Evolutionary conservation across 306 rosid genomes (phyloP), one percentile per base, ranked within the genome.

Genomic region (Vigna hirtella): DNA sequence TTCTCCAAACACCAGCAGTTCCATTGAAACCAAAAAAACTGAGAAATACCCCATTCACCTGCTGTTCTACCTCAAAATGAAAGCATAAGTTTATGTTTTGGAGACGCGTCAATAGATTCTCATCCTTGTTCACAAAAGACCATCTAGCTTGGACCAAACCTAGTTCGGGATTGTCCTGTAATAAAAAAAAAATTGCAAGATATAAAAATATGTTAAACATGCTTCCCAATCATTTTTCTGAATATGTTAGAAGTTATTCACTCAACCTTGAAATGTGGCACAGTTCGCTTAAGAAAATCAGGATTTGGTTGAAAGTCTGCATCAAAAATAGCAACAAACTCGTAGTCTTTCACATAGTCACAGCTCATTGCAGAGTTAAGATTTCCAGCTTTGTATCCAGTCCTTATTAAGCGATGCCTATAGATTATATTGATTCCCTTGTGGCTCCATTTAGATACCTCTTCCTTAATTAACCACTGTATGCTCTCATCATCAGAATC

Each of bases 1-100:
- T 92, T 88, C 98, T 89, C 98, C 98, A 94, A 80, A 94, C 97
- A 70, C 98, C 98, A 24, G 98, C 98, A 59, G 98, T 94, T 86
- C 98, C 98, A 84, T 94, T 94, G 87, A 94, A 94, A 58, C 98
- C 98, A 52, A 94, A 92, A 85, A 94, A 94, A 82, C 86, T 92
- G 69, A 92, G 97, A 74, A 92, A 90, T 18, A 87, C 86, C 55
- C 98, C 97, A 80, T 94, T 94, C 74, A 94, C 98, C 78, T 94
- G 98, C 74, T 94, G 98, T 84, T 94, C 98, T 69, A 94, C 98
- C 93, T 94, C 98, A 76, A 94, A 94, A 87, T 92, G 98, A 88
- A 94, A 94, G 77, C 96, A 94, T 84, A 94, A 74, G 81, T 94
- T 94, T 76, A 94, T 92, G 76, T 92, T 94, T 79, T 94, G 98